Evolutionary conservation across 805 yeast species (phyloP).

Genomic region (Tetrapisispora fleetii): DNA sequence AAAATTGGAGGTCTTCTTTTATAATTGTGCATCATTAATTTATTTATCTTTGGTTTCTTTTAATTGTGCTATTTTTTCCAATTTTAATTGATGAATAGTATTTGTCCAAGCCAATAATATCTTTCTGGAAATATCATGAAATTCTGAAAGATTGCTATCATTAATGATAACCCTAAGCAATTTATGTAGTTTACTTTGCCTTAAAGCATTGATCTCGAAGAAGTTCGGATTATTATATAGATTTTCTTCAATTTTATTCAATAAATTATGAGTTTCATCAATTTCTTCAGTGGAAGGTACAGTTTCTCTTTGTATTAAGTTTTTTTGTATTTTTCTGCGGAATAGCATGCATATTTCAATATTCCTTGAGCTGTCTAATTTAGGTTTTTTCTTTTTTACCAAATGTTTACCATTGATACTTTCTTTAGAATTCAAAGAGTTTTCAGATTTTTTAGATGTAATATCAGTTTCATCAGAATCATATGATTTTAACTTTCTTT

Average conservation of each 20-base stretch:
- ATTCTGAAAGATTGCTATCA: constrained; percentile 19
- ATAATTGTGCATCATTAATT: background rate
- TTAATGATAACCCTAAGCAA: constrained; percentile 23
- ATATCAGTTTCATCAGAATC: background rate
- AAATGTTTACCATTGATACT: background rate
- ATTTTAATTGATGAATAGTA: constrained; percentile 15
- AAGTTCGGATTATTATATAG: constrained; percentile 20
- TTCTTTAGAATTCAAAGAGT: background rate
- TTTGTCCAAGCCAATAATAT: constrained; percentile 21
- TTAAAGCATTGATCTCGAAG: constrained; percentile 24
- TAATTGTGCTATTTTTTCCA: constrained; percentile 13
- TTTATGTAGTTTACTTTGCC: constrained; percentile 25
- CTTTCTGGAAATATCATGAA: constrained; percentile 21
- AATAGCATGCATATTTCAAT: constrained; percentile 23
- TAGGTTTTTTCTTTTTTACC: constrained; percentile 7
- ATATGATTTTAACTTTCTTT: background rate
- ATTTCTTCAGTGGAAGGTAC: constrained; percentile 21
- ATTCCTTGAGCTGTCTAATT: constrained; percentile 18
- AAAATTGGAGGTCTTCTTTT: no score
- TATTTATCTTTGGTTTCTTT: background rate
- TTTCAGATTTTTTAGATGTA: background rate
- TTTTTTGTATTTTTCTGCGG: constrained; percentile 25
- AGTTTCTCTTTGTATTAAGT: constrained; percentile 23
- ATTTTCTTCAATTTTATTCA: constrained; percentile 20
- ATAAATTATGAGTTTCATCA: constrained; percentile 20